Base-by-base conservation (phyloP, 768 basidiomycete genomes). In the Gloeopeniophorella convolvens region DNA sequence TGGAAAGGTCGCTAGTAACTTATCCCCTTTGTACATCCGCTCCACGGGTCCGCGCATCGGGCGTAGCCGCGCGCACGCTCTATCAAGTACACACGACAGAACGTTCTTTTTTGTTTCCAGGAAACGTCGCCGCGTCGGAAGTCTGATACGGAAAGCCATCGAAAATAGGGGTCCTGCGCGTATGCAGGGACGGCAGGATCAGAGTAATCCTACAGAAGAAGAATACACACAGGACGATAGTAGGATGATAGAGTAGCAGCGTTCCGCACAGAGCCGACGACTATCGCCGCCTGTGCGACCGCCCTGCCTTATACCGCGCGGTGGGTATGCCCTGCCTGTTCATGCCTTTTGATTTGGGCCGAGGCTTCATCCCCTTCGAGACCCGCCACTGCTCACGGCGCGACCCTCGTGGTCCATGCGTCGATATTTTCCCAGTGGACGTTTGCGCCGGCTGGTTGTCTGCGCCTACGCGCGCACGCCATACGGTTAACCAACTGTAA, bases 341-440 rank as follows among this genome's bases (percentile, higher is more conserved):
- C 73, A 82, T 75, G 28, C 76, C 78, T 33, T 64, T 70, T 8
- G 73, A 63, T 53, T 71, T 72, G 7, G 77, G 72, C 56, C 76
- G 64, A 21, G 80, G 67, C 7, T 70, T 61, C 65, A 88, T 61
- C 26, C 91, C 91, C 63, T 91, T 94, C 20, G 89, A 83, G 48
- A 68, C 69, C 63, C 89, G 72, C 91, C 91, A 94, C 57, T 80
- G 73, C 63, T 91, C 90, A 55, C 87, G 74, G 52, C 91, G 72
- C 41, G 87, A 85, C 42, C 74, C 71, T 27, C 89, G 79, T 3
- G 83, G 77, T 11, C 90, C 91, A 59, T 92, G 88, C 3, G 91
- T 94, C 8, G 90, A 92, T 55, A 92, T 73, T 50, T 63, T 62
- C 39, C 60, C 52, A 48, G 59, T 57, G 39, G 66, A 65, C 21